Evolutionary conservation across 208 protist genomes (phyloP).

Genomic region (Trypanosoma cruzi): DNA sequence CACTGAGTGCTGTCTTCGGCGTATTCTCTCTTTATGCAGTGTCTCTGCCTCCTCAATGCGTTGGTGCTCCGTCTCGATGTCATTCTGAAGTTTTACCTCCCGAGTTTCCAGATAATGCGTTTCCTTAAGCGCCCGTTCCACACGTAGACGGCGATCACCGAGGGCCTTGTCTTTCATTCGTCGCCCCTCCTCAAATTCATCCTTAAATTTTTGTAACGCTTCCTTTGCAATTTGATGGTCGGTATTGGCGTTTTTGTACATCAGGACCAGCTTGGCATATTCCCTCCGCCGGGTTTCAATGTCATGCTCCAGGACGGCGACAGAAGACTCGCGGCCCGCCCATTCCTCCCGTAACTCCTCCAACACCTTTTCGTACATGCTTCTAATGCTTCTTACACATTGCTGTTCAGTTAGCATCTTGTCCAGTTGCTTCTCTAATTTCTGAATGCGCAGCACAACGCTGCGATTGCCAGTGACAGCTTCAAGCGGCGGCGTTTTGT

Average conservation of each 20-base stretch:
- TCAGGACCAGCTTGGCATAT: constrained; percentile 83
- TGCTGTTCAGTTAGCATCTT: constrained; percentile 90
- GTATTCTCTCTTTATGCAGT: constrained; percentile 35
- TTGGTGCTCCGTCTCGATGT: constrained; percentile 66
- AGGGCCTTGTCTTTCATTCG: constrained; percentile 79
- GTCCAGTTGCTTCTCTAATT: constrained; percentile 92
- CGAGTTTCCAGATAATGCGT: constrained; percentile 58
- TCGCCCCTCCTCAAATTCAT: constrained; percentile 43
- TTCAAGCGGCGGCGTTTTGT: constrained; percentile 10
- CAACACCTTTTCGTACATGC: constrained; percentile 89
- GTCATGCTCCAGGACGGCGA: constrained; percentile 64
- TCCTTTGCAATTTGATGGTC: constrained; percentile 52
- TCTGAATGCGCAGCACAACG: constrained; percentile 81
- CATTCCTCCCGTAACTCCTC: constrained; percentile 66
- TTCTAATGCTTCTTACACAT: constrained; percentile 69
- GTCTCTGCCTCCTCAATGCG: constrained; percentile 65
- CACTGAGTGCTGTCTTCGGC: constrained; percentile 25
- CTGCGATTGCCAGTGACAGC: constrained; percentile 38
- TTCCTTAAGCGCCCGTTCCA: constrained; percentile 51
- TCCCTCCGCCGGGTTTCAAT: constrained; percentile 84
- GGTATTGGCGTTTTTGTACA: constrained; percentile 79
- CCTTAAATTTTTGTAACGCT: constrained; percentile 48
- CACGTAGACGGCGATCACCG: constrained; percentile 52
- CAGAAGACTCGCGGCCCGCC: constrained; percentile 64
- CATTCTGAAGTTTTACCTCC: constrained; percentile 45